Percentiles rank a stretch among this genome's conserved stretches.
These are phyloP conservation scores for Lagenidium sp. DNA, from an alignment of 352 stramenopile genomes.

Conservation along the genomic window DNA sequence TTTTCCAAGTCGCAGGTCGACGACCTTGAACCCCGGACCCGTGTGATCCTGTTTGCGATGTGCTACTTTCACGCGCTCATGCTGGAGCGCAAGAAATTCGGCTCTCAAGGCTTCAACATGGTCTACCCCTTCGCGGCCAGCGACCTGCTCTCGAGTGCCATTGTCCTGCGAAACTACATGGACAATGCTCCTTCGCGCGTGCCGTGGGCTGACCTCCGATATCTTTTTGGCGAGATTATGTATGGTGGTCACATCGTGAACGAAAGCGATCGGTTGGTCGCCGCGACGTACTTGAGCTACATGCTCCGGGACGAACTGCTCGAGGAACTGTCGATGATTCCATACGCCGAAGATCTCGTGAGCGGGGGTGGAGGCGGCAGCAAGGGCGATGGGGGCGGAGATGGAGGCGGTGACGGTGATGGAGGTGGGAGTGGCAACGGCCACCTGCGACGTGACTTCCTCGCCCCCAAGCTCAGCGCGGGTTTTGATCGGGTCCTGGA, in stretches of 20 bases:
- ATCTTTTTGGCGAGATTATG: constrained; percentile 87
- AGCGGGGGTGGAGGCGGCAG: constrained; percentile 16
- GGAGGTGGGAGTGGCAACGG: constrained; percentile 1
- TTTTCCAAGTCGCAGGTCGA: constrained; percentile 73
- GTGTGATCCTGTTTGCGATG: constrained; percentile 85
- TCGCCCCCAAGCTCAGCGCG: constrained; percentile 58
- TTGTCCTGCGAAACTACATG: constrained; percentile 89
- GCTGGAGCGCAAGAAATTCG: constrained; percentile 90
- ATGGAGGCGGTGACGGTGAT: constrained; percentile 1
- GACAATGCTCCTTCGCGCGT: constrained; percentile 84
- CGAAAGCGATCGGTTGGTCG: constrained; percentile 71
- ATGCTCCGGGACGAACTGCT: constrained; percentile 85
- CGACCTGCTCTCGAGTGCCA: constrained; percentile 77
- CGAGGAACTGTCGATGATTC: constrained; percentile 86
- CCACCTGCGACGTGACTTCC: constrained; percentile 44
- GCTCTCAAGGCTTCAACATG: constrained; percentile 87
- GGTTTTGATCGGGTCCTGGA: constrained; percentile 82
- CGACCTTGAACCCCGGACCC: constrained; percentile 73
- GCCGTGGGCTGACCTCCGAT: constrained; percentile 86
- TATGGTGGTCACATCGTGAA: constrained; percentile 87
- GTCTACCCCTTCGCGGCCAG: constrained; percentile 85
- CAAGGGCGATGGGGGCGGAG: constrained; percentile 8
- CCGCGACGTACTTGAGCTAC: constrained; percentile 78
- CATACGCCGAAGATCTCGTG: constrained; percentile 59
- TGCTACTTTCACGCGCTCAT: constrained; percentile 92